Evolutionary conservation across 768 basidiomycete species (phyloP).

Genomic region (Suillus variegatus): DNA sequence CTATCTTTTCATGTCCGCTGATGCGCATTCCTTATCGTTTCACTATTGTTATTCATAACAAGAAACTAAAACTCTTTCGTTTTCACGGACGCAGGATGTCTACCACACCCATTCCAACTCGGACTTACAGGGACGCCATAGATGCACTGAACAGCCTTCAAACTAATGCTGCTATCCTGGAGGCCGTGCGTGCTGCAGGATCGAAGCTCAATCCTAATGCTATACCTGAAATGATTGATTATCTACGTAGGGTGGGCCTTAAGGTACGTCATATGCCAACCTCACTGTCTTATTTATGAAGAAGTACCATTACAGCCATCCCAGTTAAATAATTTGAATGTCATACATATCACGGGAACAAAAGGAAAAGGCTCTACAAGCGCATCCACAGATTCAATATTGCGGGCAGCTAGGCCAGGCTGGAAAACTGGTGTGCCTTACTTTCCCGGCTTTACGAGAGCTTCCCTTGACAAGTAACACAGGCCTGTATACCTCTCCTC

Average conservation of each 20-base stretch:
- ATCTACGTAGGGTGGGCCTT: conserved; percentile 85
- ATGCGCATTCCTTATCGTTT: conserved; percentile 9
- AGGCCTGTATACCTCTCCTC: conserved; percentile 97
- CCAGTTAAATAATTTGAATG: conserved; percentile 86
- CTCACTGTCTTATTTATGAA: conserved; percentile 15
- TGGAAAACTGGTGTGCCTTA: conserved; percentile 75
- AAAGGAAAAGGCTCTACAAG: conserved; percentile 99
- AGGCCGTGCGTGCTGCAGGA: conserved; percentile 77
- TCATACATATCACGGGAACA: conserved; percentile 95
- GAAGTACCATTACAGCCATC: conserved; percentile 51
- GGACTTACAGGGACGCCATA: conserved; percentile 72
- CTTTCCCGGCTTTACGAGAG: background rate
- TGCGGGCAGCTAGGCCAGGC: conserved; percentile 69
- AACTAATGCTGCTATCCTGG: conserved; percentile 91
- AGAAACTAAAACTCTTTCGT: background rate
- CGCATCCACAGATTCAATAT: conserved; percentile 86
- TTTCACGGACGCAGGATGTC: conserved; percentile 49
- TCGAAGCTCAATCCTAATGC: conserved; percentile 58
- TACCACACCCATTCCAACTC: conserved; percentile 31
- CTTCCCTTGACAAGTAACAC: conserved; percentile 1
- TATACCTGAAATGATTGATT: conserved; percentile 90
- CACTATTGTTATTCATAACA: conserved; percentile 7
- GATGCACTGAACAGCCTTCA: conserved; percentile 78
- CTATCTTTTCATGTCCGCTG: conserved; percentile 4
- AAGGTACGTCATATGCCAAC: conserved; percentile 47